These are phyloP conservation scores for Nothophytophthora sp. DNA, from an alignment of 352 stramenopile species.

Conservation along the genomic window DNA sequence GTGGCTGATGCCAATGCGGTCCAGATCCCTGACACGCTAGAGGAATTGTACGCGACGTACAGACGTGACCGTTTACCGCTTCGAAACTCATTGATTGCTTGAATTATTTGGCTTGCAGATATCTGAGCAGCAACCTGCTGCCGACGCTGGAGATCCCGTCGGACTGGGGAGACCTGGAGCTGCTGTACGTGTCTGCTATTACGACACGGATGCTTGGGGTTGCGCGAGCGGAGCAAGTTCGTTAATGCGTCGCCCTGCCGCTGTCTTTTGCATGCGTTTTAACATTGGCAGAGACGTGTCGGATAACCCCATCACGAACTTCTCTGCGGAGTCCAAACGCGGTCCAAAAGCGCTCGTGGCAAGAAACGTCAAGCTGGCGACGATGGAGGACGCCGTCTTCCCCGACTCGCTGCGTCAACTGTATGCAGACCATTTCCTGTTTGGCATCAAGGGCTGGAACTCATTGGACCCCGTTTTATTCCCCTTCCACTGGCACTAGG, in stretches of 20 bases:
- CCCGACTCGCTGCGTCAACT: slow-evolving; percentile 19
- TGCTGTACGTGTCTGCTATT: slow-evolving; percentile 13
- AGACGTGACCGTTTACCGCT: background rate
- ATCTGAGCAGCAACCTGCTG: slow-evolving; percentile 17
- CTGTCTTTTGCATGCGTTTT: background rate
- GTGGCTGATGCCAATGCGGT: slow-evolving; percentile 9
- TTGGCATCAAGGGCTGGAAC: background rate
- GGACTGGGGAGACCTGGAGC: slow-evolving; percentile 11
- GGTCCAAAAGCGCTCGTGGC: slow-evolving; percentile 21
- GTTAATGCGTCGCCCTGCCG: background rate
- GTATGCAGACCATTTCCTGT: background rate
- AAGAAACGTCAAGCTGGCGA: slow-evolving; percentile 17
- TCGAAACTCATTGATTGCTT: background rate
- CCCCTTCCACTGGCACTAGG: slow-evolving; percentile 8
- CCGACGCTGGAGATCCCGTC: slow-evolving; percentile 17
- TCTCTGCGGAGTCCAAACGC: slow-evolving; percentile 16
- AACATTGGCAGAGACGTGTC: slow-evolving; percentile 20
- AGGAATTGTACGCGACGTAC: slow-evolving; percentile 14
- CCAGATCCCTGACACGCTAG: slow-evolving; percentile 16
- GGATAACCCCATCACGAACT: slow-evolving; percentile 26
- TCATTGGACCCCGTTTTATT: too few species aligned
- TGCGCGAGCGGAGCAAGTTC: background rate
- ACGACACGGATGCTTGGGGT: background rate
- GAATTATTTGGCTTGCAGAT: slow-evolving; percentile 10
- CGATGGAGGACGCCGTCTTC: slow-evolving; percentile 13